A percentile compares a stretch with the other conserved stretches of the same genome.
phyloP scores from a whole-genome alignment of 305 asterid genomes.

The Solanum hybrid region DNA sequence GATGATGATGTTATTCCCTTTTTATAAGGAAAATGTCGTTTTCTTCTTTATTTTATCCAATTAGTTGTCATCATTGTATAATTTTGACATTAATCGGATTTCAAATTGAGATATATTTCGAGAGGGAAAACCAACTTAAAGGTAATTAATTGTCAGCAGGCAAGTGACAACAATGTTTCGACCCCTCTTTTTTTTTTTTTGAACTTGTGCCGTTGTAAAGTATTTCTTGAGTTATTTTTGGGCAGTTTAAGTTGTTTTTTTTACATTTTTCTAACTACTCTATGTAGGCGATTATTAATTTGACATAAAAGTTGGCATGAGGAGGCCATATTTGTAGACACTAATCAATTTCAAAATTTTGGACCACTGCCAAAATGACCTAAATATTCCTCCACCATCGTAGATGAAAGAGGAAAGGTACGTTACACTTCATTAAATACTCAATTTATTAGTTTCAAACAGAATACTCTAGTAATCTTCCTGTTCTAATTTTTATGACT shows the following conservation, averaged over 20 bases:
- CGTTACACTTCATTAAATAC: background rate
- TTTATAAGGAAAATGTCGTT: background rate
- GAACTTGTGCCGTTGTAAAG: background rate
- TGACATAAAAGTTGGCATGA: background rate
- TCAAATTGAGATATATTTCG: background rate
- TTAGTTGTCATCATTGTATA: background rate
- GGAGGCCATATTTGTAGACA: background rate
- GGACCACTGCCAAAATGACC: background rate
- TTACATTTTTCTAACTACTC: background rate
- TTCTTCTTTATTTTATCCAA: background rate
- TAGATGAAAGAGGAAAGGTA: background rate
- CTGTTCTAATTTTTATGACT: background rate
- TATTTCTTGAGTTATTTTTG: background rate
- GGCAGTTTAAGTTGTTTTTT: background rate
- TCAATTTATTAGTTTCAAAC: background rate
- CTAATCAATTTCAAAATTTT: background rate
- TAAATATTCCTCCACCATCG: background rate
- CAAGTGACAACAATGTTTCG: background rate
- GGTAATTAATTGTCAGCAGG: background rate
- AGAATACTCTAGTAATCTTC: background rate
- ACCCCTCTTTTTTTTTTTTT: background rate
- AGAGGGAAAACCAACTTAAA: background rate
- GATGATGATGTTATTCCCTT: background rate
- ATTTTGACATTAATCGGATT: background rate
- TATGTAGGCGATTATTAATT: background rate